These are phyloP conservation scores for Samsoniella hepiali DNA, from an alignment of 2,329 filamentous ascomycete species.

Conservation along the genomic window DNA sequence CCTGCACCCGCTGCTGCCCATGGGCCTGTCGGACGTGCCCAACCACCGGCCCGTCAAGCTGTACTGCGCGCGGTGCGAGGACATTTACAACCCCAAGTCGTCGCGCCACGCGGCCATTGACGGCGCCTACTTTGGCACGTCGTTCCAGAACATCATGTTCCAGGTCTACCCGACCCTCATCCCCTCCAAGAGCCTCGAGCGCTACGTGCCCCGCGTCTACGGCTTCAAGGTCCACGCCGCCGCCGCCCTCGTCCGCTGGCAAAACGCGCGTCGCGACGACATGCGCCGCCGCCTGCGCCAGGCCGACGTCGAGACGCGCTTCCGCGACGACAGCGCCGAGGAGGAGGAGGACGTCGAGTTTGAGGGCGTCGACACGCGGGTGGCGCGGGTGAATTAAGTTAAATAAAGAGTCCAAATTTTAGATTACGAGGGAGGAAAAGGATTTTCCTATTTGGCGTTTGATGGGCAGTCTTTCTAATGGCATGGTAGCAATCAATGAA, in stretches of 20 bases:
- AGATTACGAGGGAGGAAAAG: background rate
- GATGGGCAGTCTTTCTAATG: constrained; percentile 13
- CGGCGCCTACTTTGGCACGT: constrained; percentile 96
- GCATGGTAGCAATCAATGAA: constrained; percentile 16
- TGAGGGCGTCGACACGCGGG: constrained; percentile 33
- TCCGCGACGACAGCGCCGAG: constrained; percentile 64
- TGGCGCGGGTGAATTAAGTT: background rate
- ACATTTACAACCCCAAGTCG: constrained; percentile 98
- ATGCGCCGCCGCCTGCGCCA: constrained; percentile 74
- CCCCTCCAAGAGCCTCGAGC: constrained; percentile 77
- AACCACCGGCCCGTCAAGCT: constrained; percentile 91
- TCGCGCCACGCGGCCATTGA: constrained; percentile 93
- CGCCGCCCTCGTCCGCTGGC: constrained; percentile 87
- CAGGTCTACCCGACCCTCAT: constrained; percentile 93
- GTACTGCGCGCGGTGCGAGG: constrained; percentile 95
- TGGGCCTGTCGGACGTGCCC: constrained; percentile 87
- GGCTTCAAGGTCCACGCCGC: constrained; percentile 93
- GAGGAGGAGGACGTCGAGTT: constrained; percentile 55
- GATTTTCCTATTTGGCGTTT: constrained; percentile 12
- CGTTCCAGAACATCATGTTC: constrained; percentile 98
- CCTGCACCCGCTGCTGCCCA: constrained; percentile 86
- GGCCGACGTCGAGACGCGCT: constrained; percentile 74
- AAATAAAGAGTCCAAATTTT: background rate
- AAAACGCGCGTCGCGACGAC: constrained; percentile 74
- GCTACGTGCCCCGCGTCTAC: constrained; percentile 88